Evolutionary conservation across 768 basidiomycete genomes (phyloP), one percentile per base, ranked within the genome.

Genomic region (Rhodotorula babjevae): DNA sequence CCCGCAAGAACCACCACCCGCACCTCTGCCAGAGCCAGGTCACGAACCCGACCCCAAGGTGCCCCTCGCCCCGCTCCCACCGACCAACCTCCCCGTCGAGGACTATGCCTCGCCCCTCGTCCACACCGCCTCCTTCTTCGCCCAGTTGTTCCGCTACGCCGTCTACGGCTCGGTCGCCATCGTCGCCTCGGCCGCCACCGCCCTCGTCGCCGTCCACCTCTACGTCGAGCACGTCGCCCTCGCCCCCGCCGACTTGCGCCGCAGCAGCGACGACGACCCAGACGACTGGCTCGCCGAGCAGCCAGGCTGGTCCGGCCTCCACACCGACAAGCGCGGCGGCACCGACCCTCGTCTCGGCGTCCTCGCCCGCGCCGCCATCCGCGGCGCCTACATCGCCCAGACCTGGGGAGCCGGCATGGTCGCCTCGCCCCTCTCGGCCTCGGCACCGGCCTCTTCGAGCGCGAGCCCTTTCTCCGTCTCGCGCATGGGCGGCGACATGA

Each of bases 221-320:
- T 77, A 69, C 68, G 65, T 77, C 61, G 76, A 77, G 58, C 67
- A 75, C 29, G 61, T 67, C 18, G 63, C 36, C 9, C 69, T 75
- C 16, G 68, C 68, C 1, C 52, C 53, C 2, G 29, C 68, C 8
- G 40, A 7, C 59, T 40, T 50, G 25, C 27, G 33, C 56, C 23
- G 49, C 2, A 3, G 12, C 15, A 19, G 36, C 16, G 66, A 71
- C 40, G 74, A 73, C 40, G 74, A 77, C 61, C 31, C 53, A 11
- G 64, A 71, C n/a, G 63, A 63, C 18, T 75, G 74, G 74, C 27
- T 55, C 36, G 63, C 68, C 14, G 73, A 75, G 42, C 25, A 40
- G 27, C 67, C 72, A 12, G 74, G 72, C 10, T 77, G 76, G 76
- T 63, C 46, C 33, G 76, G 73, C 21, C 49, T 21, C 19, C 67